phyloP scores from a whole-genome alignment of 1,139 yeast genomes.

The Entelexis sorbosivorans region DNA sequence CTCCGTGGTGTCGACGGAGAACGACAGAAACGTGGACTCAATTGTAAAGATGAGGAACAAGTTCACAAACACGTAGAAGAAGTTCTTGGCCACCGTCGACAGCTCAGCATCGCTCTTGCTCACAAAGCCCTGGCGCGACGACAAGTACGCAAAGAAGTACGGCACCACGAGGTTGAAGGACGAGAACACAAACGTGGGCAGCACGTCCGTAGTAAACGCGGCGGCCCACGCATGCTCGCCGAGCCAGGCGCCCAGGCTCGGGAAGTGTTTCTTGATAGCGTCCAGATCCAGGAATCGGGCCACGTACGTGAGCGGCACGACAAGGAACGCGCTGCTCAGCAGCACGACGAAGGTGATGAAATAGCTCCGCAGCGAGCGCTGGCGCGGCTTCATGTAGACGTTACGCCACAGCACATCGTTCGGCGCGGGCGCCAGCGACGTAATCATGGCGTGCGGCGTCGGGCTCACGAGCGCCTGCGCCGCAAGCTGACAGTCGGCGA shows the following conservation, averaged over 20 bases:
- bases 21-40: constrained; percentile 49
- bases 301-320: constrained; percentile 61
- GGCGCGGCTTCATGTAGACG: constrained; percentile 46
- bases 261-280: constrained; percentile 61
- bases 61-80: constrained; percentile 73
- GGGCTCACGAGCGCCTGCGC: constrained; percentile 85
- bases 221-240: constrained; percentile 47
- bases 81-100: constrained; percentile 67
- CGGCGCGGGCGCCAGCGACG: constrained; percentile 78
- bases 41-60: constrained; percentile 77
- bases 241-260: constrained; percentile 55
- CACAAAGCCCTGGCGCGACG: constrained; percentile 61
- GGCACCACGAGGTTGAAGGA: constrained; percentile 63
- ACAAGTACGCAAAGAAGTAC: constrained; percentile 58
- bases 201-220: constrained; percentile 61
- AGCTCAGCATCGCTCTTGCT: constrained; percentile 75
- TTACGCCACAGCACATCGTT: constrained; percentile 77
- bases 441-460: constrained; percentile 56
- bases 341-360: constrained; percentile 55
- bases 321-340: constrained; percentile 51
- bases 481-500: constrained; percentile 78
- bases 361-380: constrained; percentile 49
- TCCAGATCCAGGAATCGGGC: constrained; percentile 61
- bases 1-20: constrained; percentile 41
- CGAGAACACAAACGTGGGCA: constrained; percentile 69